These are phyloP conservation scores for Neoboletus brunneissimus DNA, from an alignment of 768 basidiomycete genomes.

Conservation along the genomic window DNA sequence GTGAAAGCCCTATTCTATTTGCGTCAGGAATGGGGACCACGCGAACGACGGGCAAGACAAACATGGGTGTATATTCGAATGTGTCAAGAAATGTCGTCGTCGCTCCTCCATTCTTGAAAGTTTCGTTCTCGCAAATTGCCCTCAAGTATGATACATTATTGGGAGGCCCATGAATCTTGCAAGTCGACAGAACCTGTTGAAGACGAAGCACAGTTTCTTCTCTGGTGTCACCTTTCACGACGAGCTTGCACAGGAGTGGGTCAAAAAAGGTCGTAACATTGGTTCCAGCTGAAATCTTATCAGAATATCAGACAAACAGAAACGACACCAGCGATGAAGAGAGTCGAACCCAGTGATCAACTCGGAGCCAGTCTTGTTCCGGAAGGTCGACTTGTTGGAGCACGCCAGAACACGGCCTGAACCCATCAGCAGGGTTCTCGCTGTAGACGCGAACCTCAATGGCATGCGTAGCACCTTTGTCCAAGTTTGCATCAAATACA, in stretches of 20 bases:
- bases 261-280: slow-evolving; percentile 54
- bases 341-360: slow-evolving; percentile 54
- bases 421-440: slow-evolving; percentile 57
- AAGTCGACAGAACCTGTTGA: slow-evolving; percentile 34
- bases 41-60: not conserved
- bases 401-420: slow-evolving; percentile 58
- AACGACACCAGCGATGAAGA: slow-evolving; percentile 1
- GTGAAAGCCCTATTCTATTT: slow-evolving; percentile 42
- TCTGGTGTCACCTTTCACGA: slow-evolving; percentile 48
- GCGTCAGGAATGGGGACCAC: not conserved
- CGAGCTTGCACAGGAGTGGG: slow-evolving; percentile 57
- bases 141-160: slow-evolving; percentile 56
- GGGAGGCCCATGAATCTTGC: slow-evolving; percentile 53
- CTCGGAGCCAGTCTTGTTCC: slow-evolving; percentile 48
- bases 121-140: slow-evolving; percentile 39
- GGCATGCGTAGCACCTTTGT: slow-evolving; percentile 31
- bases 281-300: slow-evolving; percentile 49
- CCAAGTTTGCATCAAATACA: slow-evolving; percentile 32
- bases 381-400: slow-evolving; percentile 53
- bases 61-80: slow-evolving; percentile 45
- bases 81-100: slow-evolving; percentile 49
- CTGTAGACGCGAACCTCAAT: slow-evolving; percentile 61
- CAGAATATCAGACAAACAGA: not conserved
- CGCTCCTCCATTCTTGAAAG: slow-evolving; percentile 42
- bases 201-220: slow-evolving; percentile 46